Evolutionary conservation across 495 filamentous ascomycete species (phyloP), one percentile per base, ranked within the genome.

Genomic region (Hypoxylon crocopeplum): DNA sequence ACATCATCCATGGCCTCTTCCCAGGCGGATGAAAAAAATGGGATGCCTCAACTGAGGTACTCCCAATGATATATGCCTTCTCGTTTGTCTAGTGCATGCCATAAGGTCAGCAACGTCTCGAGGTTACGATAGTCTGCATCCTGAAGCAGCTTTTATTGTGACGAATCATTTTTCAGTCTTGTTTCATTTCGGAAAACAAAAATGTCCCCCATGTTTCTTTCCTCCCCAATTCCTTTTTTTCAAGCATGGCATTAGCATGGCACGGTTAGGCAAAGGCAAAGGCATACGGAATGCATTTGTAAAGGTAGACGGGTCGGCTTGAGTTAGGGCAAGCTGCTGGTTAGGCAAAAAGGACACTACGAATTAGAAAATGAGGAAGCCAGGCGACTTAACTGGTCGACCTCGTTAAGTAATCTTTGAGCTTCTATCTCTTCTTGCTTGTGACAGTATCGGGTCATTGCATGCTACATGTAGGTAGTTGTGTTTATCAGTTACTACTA

Each of bases 271-370:
- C 45, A 55, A 49, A 50, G 55, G 48, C 54, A 59, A 45, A 59
- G 54, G 55, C 50, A 59, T 51, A 50, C n/a, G 61, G 49, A 41
- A 37, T 66, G 62, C 62, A 66, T 60, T 64, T 60, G 55, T 66
- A 66, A 47, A 61, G 62, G 62, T 66, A 66, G 57, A 66, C 48
- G 59, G 32, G 52, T 49, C 42, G 56, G 47, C 50, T 61, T 40
- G 17, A 51, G 51, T 66, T 51, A 48, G 37, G 56, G 25, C 45
- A 34, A 19, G n/a, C n/a, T 47, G 47, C 56, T 57, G 51, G 51
- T 48, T 53, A 48, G 34, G 51, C 56, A 33, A 48, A 41, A 48
- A 39, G 33, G 46, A 59, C 46, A 30, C n/a, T n/a, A n/a, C n/a
- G 34, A 56, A 59, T n/a, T 33, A 53, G 36, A 42, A 65, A 56